Base-by-base conservation (phyloP, 495 filamentous ascomycete genomes). In the Penicillium desertorum region DNA sequence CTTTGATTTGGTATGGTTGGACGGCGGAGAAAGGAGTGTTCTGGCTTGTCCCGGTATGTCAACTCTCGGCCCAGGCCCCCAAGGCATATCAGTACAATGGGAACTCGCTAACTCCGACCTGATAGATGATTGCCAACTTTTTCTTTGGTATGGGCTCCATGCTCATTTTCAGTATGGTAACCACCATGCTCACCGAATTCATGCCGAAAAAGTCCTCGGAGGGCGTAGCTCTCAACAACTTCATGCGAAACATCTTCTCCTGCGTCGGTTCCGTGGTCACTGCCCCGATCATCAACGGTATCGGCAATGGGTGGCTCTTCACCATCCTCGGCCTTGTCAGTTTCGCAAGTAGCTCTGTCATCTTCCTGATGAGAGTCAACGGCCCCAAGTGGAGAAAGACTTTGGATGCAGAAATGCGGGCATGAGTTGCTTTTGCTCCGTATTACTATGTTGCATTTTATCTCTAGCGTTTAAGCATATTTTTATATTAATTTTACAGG, bases 131-230 rank as follows among this genome's bases (percentile, higher is more conserved):
- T 30, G 88, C 89, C 5, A 94, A 91, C 56, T 92, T 96, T 72
- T 89, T 89, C 69, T 96, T 96, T 67, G 93, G 93, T 16, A 67
- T 91, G 42, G 91, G 91, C 5, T 86, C 81, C 45, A 97, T 98
- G 93, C 76, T 98, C 16, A 88, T 96, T 22, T 96, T 98, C 71
- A 78, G 81, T 27, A 81, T 85, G 54, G 79, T 82, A 0, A 92
- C 88, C 7, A 92, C 89, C 2, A 91, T 94, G 88, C 73, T 92
- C 56, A 92, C 89, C 0, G 93, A 98, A 67, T 96, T 98, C 72
- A 88, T 97, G 83, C 91, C 93, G 0, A 78, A 81, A 23, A 79
- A 81, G 45, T 86, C 87, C 7, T 87, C 83, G 11, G 78, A 80
- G 4, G 92, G 92, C 1, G 89, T 97, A 5, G 93, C 93, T 5